These are phyloP conservation scores for Aureobasidium mangrovei DNA, from an alignment of 2,329 filamentous ascomycete species.

Conservation along the genomic window DNA sequence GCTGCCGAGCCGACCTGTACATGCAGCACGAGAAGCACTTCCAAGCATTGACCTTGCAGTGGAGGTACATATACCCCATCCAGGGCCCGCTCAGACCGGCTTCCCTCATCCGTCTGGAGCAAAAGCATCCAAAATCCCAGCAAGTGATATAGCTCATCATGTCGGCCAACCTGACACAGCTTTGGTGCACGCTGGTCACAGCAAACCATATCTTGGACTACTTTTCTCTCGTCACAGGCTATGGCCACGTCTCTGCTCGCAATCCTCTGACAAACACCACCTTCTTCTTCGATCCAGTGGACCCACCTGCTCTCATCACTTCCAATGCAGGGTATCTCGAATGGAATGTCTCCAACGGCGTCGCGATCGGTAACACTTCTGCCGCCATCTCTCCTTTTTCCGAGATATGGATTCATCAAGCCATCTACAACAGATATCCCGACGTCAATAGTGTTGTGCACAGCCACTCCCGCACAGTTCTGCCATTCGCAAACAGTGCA, in stretches of 20 bases:
- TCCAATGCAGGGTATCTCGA: neutral
- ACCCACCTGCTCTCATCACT: neutral
- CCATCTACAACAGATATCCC: neutral
- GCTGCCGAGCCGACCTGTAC: no score
- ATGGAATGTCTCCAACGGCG: neutral
- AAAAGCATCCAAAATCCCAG: no score
- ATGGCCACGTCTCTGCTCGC: neutral
- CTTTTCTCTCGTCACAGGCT: neutral
- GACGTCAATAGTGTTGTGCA: neutral
- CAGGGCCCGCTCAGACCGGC: no score
- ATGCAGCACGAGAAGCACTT: no score
- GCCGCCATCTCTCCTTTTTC: neutral
- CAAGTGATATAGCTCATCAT: neutral
- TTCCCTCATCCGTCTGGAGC: no score
- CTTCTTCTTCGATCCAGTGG: neutral
- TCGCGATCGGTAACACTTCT: neutral
- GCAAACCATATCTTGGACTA: neutral
- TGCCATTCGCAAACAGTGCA: neutral
- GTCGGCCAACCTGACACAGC: neutral
- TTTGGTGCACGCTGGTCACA: neutral
- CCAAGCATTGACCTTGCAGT: no score
- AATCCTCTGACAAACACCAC: neutral
- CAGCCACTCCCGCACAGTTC: neutral
- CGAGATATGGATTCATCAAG: conserved; percentile 1
- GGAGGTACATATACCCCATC: no score